A percentile compares a stretch with the other conserved stretches of the same genome.
phyloP scores from a whole-genome alignment of 73 alveolate species.

The Breviolum minutum region DNA sequence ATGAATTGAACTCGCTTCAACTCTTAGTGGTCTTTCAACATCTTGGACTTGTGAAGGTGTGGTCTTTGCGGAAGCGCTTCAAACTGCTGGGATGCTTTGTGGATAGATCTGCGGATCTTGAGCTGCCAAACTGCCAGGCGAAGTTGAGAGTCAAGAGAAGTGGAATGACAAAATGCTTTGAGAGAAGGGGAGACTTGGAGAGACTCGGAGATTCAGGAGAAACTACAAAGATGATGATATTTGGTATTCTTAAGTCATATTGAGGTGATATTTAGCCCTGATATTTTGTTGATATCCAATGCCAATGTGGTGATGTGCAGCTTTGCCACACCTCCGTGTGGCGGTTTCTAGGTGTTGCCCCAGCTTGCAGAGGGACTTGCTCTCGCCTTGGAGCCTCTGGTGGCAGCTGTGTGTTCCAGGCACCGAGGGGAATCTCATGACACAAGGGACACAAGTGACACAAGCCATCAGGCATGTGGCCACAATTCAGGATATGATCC shows the following conservation, averaged over 20 bases:
- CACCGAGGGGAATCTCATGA: background rate
- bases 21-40: background rate
- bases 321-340: too few relatives aligned
- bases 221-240: background rate
- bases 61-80: background rate
- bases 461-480: constrained; percentile 31
- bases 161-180: background rate
- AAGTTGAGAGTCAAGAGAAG: background rate
- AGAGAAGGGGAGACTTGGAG: background rate
- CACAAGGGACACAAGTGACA: background rate
- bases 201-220: background rate
- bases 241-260: background rate
- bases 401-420: constrained; percentile 57
- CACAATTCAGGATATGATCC: constrained; percentile 57
- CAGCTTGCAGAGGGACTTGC: constrained; percentile 58
- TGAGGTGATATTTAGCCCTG: background rate
- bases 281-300: background rate
- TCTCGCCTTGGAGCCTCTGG: constrained; percentile 54
- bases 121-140: constrained; percentile 64
- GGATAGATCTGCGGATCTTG: constrained; percentile 21
- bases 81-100: constrained; percentile 44
- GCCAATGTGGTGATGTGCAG: background rate
- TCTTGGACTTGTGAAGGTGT: background rate
- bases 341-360: constrained; percentile 36
- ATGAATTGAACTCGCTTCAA: background rate